phyloP scores from a whole-genome alignment of 352 stramenopile genomes.

The Phytophthora palmivora region DNA sequence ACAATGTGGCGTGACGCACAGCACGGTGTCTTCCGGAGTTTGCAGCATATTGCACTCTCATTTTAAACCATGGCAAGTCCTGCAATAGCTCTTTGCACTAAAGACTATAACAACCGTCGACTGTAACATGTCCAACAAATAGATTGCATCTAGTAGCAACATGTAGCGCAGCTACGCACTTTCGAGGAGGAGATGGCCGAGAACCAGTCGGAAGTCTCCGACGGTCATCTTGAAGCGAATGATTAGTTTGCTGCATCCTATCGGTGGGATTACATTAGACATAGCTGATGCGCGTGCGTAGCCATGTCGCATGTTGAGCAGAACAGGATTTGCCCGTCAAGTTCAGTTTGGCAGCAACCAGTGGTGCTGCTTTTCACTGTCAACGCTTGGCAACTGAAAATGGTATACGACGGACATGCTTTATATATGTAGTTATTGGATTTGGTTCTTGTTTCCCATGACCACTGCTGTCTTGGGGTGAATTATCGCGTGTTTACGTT shows the following conservation, averaged over 20 bases:
- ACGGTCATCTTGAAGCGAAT: not conserved
- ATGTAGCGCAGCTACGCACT: not conserved
- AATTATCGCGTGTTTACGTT: not conserved
- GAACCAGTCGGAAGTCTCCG: no score
- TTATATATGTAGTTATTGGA: no score
- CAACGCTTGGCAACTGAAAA: not conserved
- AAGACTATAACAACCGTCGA: not conserved
- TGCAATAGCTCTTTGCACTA: no score
- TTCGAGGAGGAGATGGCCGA: not conserved
- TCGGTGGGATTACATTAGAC: conserved; percentile 12
- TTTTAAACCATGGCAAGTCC: no score
- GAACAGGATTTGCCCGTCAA: conserved; percentile 8
- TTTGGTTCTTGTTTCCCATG: no score
- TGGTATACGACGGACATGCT: no score
- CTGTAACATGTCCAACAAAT: not conserved
- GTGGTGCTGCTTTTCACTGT: no score
- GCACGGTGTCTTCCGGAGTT: no score
- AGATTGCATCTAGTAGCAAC: not conserved
- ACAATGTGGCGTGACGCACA: not conserved
- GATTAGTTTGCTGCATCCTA: conserved; percentile 6
- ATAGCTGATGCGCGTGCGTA: no score
- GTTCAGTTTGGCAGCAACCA: not conserved
- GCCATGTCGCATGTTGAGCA: not conserved
- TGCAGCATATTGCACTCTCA: no score
- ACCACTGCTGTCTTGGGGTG: no score